A percentile compares a stretch with the other conserved stretches of the same genome.
Conservation (phyloP, 108 stramenopile genomes). For the Nitzschia sp. region DNA sequence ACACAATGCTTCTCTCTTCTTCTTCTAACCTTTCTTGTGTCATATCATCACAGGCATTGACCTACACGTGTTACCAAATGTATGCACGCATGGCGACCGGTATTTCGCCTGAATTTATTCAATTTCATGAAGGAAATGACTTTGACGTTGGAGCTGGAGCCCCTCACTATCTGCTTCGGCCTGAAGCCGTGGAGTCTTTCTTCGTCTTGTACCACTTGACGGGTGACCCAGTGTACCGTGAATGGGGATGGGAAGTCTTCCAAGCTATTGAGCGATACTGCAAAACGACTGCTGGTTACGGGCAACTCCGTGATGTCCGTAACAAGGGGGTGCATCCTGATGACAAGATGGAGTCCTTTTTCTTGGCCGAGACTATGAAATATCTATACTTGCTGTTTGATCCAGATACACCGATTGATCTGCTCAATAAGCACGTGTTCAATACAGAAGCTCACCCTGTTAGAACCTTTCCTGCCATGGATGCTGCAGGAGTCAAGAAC, state of each 20-base stretch:
- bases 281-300: constrained; percentile 78
- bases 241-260: constrained; percentile 97
- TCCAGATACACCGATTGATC: constrained; percentile 85
- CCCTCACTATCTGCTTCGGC: constrained; percentile 85
- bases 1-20: neutral
- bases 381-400: constrained; percentile 93
- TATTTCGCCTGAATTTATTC: constrained; percentile 85
- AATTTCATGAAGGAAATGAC: constrained; percentile 57
- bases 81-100: constrained; percentile 86
- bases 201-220: constrained; percentile 76
- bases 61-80: constrained; percentile 95
- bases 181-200: constrained; percentile 86
- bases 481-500: constrained; percentile 30
- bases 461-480: constrained; percentile 48
- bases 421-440: constrained; percentile 89
- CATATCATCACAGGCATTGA: constrained; percentile 58
- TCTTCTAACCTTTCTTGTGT: constrained; percentile 6
- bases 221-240: constrained; percentile 92
- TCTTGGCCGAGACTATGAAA: constrained; percentile 95
- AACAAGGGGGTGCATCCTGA: constrained; percentile 36
- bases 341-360: constrained; percentile 95
- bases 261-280: constrained; percentile 90
- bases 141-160: constrained; percentile 59
- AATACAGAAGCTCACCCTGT: constrained; percentile 98
- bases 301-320: constrained; percentile 66